phyloP scores from a whole-genome alignment of 2,329 filamentous ascomycete species.

The Trichoderma endophyticum region DNA sequence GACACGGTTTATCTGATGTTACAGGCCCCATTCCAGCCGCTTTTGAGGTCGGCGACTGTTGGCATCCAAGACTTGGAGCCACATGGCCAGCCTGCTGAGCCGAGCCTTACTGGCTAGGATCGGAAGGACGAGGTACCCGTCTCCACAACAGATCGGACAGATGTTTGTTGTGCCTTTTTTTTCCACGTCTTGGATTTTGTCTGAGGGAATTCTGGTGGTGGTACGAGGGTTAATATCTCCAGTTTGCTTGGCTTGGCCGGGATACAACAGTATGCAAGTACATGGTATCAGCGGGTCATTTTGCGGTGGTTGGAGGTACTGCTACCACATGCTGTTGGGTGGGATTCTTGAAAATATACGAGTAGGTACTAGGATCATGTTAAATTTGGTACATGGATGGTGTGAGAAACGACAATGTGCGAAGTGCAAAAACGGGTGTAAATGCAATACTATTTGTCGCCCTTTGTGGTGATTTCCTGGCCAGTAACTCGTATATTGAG shows the following conservation, averaged over 20 bases:
- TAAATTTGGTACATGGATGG: background rate
- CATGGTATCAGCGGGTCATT: background rate
- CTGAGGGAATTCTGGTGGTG: background rate
- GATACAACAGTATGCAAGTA: background rate
- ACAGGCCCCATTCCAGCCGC: background rate
- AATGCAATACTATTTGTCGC: background rate
- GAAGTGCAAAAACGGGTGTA: background rate
- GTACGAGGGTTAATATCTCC: background rate
- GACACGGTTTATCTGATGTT: background rate
- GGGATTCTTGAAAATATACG: background rate
- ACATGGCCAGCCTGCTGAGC: conserved; percentile 11
- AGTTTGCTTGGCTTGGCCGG: background rate
- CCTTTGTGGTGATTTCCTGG: background rate
- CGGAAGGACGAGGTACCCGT: background rate
- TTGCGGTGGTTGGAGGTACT: background rate
- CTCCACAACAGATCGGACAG: conserved; percentile 9
- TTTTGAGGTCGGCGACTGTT: conserved; percentile 4
- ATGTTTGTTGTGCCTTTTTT: background rate
- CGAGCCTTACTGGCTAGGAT: background rate
- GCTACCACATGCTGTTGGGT: background rate
- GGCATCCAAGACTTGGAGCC: background rate
- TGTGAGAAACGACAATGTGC: background rate
- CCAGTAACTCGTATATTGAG: background rate
- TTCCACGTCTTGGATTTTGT: background rate
- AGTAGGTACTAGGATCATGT: background rate